A percentile compares a stretch with the other conserved stretches of the same genome.
Evolutionary conservation across 2,329 filamentous ascomycete genomes (phyloP).

Genomic region (Podosphaera xanthii): DNA sequence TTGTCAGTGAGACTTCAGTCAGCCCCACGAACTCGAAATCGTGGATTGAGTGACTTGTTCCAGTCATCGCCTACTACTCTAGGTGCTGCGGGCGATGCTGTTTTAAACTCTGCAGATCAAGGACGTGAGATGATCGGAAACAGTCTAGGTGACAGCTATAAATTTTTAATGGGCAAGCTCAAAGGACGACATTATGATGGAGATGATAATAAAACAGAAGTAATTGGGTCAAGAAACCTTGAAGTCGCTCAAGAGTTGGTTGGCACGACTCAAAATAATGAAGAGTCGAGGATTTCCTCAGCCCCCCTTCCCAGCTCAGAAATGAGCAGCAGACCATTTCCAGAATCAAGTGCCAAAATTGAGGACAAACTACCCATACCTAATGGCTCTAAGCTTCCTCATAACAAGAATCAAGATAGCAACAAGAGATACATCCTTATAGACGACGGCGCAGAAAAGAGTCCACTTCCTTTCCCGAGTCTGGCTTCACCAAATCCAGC

Average conservation of each 20-base stretch:
- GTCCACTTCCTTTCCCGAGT: conserved; percentile 11
- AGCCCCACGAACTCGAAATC: conserved; percentile 31
- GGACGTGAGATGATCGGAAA: conserved; percentile 78
- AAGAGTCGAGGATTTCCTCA: conserved; percentile 19
- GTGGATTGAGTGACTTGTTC: conserved; percentile 65
- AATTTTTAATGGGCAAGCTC: conserved; percentile 72
- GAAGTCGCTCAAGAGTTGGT: conserved; percentile 84
- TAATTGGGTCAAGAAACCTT: conserved; percentile 60
- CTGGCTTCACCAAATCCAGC: conserved; percentile 28
- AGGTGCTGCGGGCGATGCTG: conserved; percentile 60
- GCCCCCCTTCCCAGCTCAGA: conserved; percentile 25
- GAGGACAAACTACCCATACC: conserved; percentile 52
- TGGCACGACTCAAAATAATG: conserved; percentile 36
- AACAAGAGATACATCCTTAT: conserved; percentile 33
- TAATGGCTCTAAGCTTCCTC: conserved; percentile 33
- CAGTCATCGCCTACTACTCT: conserved; percentile 56
- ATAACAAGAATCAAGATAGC: conserved; percentile 63
- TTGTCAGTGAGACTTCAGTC: conserved; percentile 14
- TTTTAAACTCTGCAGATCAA: conserved; percentile 76
- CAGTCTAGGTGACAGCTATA: conserved; percentile 79
- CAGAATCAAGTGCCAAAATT: conserved; percentile 16
- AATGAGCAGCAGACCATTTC: conserved; percentile 13
- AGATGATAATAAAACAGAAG: conserved; percentile 24
- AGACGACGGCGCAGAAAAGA: conserved; percentile 17
- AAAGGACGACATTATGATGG: conserved; percentile 40